These are phyloP conservation scores for Sugiyamaella floridensis DNA, from an alignment of 805 yeast genomes.

Conservation along the genomic window DNA sequence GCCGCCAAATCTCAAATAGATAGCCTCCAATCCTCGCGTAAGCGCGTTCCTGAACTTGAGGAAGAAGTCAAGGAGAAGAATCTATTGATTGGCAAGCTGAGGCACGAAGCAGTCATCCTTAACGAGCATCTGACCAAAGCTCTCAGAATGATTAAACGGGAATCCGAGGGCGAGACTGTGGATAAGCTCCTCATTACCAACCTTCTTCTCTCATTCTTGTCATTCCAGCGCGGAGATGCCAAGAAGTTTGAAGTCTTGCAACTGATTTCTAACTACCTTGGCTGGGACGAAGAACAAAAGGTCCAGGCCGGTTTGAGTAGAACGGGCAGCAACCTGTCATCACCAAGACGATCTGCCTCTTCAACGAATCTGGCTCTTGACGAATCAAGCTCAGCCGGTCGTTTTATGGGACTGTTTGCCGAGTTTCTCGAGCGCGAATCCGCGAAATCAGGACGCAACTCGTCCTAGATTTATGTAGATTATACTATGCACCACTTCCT, in stretches of 20 bases:
- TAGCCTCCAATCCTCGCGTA: slow-evolving; percentile 31
- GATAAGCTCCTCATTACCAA: slow-evolving; percentile 88
- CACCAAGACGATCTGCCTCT: slow-evolving; percentile 15
- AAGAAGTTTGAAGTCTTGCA: slow-evolving; percentile 90
- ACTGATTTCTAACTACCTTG: slow-evolving; percentile 71
- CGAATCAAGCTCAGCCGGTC: slow-evolving; percentile 19
- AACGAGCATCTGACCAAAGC: slow-evolving; percentile 97
- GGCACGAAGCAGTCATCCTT: slow-evolving; percentile 89
- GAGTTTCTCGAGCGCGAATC: slow-evolving; percentile 30
- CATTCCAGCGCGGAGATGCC: slow-evolving; percentile 85
- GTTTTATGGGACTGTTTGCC: slow-evolving; percentile 34
- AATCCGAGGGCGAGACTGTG: slow-evolving; percentile 65
- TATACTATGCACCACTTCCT: too few relatives aligned
- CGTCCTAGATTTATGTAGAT: neutral
- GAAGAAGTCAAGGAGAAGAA: slow-evolving; percentile 62
- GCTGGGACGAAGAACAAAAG: slow-evolving; percentile 68
- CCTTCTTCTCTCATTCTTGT: slow-evolving; percentile 73
- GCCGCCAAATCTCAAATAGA: slow-evolving; percentile 18
- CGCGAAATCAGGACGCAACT: neutral
- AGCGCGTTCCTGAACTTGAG: slow-evolving; percentile 37
- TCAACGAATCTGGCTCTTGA: slow-evolving; percentile 7
- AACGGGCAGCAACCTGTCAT: slow-evolving; percentile 6
- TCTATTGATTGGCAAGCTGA: slow-evolving; percentile 75
- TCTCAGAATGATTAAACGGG: slow-evolving; percentile 70
- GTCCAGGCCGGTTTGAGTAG: slow-evolving; percentile 29